These are phyloP conservation scores for Aphelidium insulamus DNA, from an alignment of 371 early-diverging fungal genomes.

Conservation along the genomic window DNA sequence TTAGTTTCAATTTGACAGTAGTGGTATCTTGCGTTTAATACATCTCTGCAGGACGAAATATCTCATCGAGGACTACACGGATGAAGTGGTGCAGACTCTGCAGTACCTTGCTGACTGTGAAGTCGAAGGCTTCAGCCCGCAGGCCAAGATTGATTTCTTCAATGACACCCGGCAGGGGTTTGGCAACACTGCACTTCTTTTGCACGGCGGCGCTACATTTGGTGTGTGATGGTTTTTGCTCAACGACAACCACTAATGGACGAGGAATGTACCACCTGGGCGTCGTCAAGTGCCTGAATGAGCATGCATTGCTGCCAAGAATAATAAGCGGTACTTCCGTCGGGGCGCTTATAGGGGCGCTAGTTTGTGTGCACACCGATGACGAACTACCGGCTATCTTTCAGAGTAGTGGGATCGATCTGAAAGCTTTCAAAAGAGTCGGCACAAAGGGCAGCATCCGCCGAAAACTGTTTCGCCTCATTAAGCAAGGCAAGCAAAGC, in stretches of 20 bases:
- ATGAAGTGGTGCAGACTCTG: slow-evolving; percentile 30
- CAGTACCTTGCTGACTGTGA: slow-evolving; percentile 25
- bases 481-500: slow-evolving; percentile 28
- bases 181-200: slow-evolving; percentile 40
- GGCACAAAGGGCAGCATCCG: slow-evolving; percentile 22
- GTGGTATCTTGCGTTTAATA: background rate
- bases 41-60: slow-evolving; percentile 25
- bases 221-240: slow-evolving; percentile 9
- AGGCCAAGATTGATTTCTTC: slow-evolving; percentile 38
- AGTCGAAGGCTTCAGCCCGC: slow-evolving; percentile 16
- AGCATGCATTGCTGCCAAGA: slow-evolving; percentile 34
- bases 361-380: slow-evolving; percentile 43
- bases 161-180: slow-evolving; percentile 37
- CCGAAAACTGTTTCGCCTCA: slow-evolving; percentile 30
- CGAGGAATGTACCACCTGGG: slow-evolving; percentile 42
- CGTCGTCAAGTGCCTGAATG: slow-evolving; percentile 40
- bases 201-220: slow-evolving; percentile 45
- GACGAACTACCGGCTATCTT: slow-evolving; percentile 37
- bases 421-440: slow-evolving; percentile 32
- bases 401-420: slow-evolving; percentile 31
- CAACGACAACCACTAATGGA: background rate
- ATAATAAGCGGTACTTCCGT: slow-evolving; percentile 46
- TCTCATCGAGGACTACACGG: slow-evolving; percentile 42
- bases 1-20: slow-evolving; percentile 5
- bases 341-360: slow-evolving; percentile 43